A percentile compares a stretch with the other conserved stretches of the same genome.
Evolutionary conservation across 2,329 filamentous ascomycete genomes (phyloP).

Genomic region (Lithohypha guttulata): DNA sequence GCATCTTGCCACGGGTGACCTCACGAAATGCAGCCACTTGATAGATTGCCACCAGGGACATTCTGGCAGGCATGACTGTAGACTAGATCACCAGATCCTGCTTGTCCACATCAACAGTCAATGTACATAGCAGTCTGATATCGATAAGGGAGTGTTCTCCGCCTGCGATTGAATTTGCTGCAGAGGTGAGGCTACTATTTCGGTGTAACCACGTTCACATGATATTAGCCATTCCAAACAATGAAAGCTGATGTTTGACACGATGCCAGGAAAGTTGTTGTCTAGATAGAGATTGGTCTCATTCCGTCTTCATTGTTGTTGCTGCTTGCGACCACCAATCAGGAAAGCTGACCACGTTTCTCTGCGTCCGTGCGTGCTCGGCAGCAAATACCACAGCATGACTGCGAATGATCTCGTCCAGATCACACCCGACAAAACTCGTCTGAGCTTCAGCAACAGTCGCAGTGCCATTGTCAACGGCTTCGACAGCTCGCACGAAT

Average conservation of each 20-base stretch:
- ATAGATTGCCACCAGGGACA: not conserved
- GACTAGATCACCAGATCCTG: too few relatives aligned
- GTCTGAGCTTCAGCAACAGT: conserved; percentile 60
- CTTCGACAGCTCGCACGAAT: conserved; percentile 72
- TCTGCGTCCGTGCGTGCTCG: conserved; percentile 65
- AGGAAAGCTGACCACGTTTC: conserved; percentile 62
- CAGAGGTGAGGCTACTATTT: not conserved
- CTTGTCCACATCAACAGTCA: too few relatives aligned
- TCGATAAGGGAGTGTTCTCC: too few relatives aligned
- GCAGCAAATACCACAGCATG: conserved; percentile 92
- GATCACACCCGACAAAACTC: conserved; percentile 64
- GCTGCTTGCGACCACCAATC: conserved; percentile 50
- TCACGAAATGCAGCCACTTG: not conserved
- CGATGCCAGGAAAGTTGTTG: not conserved
- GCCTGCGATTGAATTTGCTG: too few relatives aligned
- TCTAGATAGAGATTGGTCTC: not conserved
- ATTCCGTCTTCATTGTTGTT: conserved; percentile 3
- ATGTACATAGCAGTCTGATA: too few relatives aligned
- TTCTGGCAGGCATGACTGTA: not conserved
- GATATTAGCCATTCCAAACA: not conserved
- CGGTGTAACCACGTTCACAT: not conserved
- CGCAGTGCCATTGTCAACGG: conserved; percentile 62
- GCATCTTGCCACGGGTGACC: not conserved
- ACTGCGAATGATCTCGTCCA: conserved; percentile 79
- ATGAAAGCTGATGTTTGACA: not conserved